Evolutionary conservation across 1,284 basidiomycete species (phyloP).

Genomic region (Cryptococcus sp.): DNA sequence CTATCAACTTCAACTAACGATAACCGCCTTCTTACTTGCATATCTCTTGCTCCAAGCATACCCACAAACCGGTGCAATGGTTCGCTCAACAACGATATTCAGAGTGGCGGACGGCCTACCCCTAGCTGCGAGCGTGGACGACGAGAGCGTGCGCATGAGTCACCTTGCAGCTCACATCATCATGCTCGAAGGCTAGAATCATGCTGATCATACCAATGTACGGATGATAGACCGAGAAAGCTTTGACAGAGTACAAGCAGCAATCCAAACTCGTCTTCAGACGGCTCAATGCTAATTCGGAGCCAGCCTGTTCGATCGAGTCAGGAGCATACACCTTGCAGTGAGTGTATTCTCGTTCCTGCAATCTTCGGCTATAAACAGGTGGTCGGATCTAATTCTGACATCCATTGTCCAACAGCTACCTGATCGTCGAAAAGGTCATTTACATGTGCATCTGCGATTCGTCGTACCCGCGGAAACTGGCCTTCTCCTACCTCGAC

Average conservation of each 20-base stretch:
- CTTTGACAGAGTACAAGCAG: slow-evolving; percentile 95
- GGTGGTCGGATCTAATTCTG: neutral
- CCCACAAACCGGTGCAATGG: slow-evolving; percentile 61
- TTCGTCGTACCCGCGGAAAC: slow-evolving; percentile 94
- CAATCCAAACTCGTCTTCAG: slow-evolving; percentile 96
- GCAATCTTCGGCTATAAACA: neutral
- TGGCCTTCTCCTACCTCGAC: slow-evolving; percentile 96
- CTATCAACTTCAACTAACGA: too few relatives aligned
- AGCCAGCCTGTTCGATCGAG: slow-evolving; percentile 95
- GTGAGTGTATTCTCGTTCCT: slow-evolving; percentile 56
- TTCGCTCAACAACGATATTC: slow-evolving; percentile 86
- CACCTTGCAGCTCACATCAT: neutral
- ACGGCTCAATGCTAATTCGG: slow-evolving; percentile 87
- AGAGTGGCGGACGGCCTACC: slow-evolving; percentile 89
- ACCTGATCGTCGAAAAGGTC: slow-evolving; percentile 89
- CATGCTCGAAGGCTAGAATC: neutral
- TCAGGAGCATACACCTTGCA: slow-evolving; percentile 92
- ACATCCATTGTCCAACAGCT: slow-evolving; percentile 61
- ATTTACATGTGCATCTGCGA: slow-evolving; percentile 95
- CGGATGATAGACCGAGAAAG: slow-evolving; percentile 78
- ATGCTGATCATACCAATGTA: neutral
- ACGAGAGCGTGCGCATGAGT: slow-evolving; percentile 71
- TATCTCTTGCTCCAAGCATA: neutral
- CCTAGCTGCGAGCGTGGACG: slow-evolving; percentile 90
- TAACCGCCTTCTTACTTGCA: too few relatives aligned